A percentile compares a stretch with the other conserved stretches of the same genome.
These are phyloP conservation scores for Globisporangium canariense DNA, from an alignment of 352 stramenopile genomes.

Conservation along the genomic window DNA sequence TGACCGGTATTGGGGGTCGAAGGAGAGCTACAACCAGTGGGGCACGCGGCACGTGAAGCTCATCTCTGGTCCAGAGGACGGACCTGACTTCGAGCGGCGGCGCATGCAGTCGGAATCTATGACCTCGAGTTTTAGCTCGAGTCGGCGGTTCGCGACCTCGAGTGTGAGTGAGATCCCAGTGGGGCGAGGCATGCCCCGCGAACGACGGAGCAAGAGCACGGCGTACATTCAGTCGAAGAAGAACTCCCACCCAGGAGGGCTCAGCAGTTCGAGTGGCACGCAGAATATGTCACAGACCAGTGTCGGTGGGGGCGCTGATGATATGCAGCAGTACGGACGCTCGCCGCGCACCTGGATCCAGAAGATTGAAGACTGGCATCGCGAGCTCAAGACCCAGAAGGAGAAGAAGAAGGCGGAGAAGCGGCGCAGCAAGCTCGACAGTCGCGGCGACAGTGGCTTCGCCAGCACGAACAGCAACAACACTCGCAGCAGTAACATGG, in stretches of 20 bases:
- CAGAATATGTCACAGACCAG: slow-evolving; percentile 5
- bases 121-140: slow-evolving; percentile 10
- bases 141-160: slow-evolving; percentile 7
- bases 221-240: slow-evolving; percentile 46
- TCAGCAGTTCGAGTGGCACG: slow-evolving; percentile 12
- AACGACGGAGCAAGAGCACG: slow-evolving; percentile 72
- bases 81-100: slow-evolving; percentile 36
- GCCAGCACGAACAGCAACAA: slow-evolving; percentile 10
- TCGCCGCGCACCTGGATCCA: slow-evolving; percentile 77
- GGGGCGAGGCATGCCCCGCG: slow-evolving; percentile 23
- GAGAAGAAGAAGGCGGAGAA: slow-evolving; percentile 79
- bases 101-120: slow-evolving; percentile 35
- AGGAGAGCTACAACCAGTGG: slow-evolving; percentile 60
- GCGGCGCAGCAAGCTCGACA: slow-evolving; percentile 41
- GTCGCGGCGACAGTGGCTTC: slow-evolving; percentile 33
- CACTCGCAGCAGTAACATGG: slow-evolving; percentile 22
- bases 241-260: slow-evolving; percentile 9
- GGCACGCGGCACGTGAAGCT: slow-evolving; percentile 42
- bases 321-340: slow-evolving; percentile 36
- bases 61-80: slow-evolving; percentile 26
- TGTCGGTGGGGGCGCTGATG: slow-evolving; percentile 27
- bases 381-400: slow-evolving; percentile 74
- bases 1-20: slow-evolving; percentile 66
- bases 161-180: slow-evolving; percentile 18
- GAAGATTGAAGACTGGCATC: slow-evolving; percentile 78